These are phyloP conservation scores for Vinca major DNA, from an alignment of 305 asterid genomes.

Conservation along the genomic window DNA sequence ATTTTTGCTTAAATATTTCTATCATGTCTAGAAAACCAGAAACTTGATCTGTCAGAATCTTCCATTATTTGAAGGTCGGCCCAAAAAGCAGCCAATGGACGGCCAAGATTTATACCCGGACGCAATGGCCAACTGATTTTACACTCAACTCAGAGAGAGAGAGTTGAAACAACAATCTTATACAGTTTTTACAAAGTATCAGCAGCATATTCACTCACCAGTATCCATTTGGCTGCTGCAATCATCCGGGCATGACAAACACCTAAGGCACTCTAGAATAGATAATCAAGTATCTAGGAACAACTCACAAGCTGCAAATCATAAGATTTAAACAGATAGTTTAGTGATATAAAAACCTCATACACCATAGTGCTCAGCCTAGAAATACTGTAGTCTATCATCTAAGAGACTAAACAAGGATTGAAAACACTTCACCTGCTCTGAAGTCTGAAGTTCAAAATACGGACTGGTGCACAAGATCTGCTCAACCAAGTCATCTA, in stretches of 20 bases:
- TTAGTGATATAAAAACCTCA: conserved; percentile 14
- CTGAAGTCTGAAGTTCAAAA: conserved; percentile 35
- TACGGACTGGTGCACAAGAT: conserved; percentile 46
- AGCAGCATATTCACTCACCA: conserved; percentile 19
- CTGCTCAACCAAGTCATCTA: conserved; percentile 80
- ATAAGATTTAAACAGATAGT: conserved; percentile 28
- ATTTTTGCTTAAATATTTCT: neutral
- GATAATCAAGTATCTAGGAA: conserved; percentile 29
- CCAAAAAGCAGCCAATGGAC: neutral
- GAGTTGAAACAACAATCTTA: neutral
- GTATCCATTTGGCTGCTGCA: conserved; percentile 21
- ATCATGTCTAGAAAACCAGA: neutral
- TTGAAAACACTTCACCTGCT: conserved; percentile 52
- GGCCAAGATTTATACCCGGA: neutral
- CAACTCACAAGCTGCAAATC: conserved; percentile 44
- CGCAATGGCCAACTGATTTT: neutral
- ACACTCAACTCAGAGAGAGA: neutral
- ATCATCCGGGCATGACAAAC: conserved; percentile 19
- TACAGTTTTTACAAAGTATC: neutral
- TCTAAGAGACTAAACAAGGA: conserved; percentile 21
- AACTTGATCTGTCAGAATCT: neutral
- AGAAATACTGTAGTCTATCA: conserved; percentile 16
- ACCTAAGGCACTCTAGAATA: conserved; percentile 20
- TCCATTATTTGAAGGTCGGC: neutral
- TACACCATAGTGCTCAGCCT: conserved; percentile 5